Conservation (phyloP, 768 basidiomycete genomes). For the Kwoniella mangroviensis region DNA sequence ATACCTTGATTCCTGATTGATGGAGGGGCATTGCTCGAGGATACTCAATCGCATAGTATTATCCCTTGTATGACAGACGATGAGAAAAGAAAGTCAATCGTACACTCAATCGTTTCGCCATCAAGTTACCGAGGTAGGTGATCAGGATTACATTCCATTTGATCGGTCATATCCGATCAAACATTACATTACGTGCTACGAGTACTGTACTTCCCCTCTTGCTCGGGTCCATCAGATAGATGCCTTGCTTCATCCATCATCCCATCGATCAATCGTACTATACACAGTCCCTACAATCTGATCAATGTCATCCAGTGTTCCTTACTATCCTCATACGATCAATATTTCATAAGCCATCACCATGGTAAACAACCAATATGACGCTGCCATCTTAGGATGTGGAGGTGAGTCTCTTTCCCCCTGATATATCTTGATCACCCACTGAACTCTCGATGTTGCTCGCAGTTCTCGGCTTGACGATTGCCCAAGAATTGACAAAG, state of each 20-base stretch:
- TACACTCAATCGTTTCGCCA: too few species aligned
- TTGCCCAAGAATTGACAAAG: slow-evolving; percentile 46
- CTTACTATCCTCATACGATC: background rate
- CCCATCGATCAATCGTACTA: background rate
- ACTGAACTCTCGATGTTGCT: background rate
- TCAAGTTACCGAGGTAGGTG: too few species aligned
- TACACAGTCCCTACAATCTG: background rate
- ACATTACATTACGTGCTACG: background rate
- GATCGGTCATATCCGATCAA: background rate
- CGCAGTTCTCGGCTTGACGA: slow-evolving; percentile 56
- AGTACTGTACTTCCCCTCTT: too few species aligned
- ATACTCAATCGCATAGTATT: too few species aligned
- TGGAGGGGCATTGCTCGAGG: too few species aligned
- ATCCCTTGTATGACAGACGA: too few species aligned
- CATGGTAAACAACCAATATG: slow-evolving; percentile 4
- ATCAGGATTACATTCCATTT: background rate
- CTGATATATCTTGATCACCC: background rate
- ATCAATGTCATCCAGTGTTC: background rate
- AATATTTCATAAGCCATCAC: background rate
- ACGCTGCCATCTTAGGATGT: slow-evolving; percentile 21
- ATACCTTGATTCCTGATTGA: too few species aligned
- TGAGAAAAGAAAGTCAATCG: too few species aligned
- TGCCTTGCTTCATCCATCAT: background rate
- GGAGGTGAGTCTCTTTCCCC: slow-evolving; percentile 13
- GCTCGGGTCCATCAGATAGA: too few species aligned